phyloP scores from a whole-genome alignment of 2,329 filamentous ascomycete genomes.

The Samsoniella hepiali region DNA sequence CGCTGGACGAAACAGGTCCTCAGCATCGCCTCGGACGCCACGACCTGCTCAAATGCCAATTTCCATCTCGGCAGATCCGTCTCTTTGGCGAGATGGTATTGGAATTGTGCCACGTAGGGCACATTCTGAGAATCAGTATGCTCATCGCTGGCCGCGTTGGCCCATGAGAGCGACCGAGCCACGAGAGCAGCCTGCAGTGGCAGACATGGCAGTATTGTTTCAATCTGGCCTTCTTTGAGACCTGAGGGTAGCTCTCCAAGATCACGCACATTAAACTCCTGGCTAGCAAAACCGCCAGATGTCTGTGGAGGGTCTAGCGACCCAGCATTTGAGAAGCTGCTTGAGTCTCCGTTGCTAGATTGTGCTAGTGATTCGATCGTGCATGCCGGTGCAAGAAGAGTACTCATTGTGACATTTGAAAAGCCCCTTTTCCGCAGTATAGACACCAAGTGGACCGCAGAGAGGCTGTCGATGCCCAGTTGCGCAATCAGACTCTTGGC shows the following conservation, averaged over 20 bases:
- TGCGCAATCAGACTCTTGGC: constrained; percentile 17
- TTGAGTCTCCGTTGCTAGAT: neutral
- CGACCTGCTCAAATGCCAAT: constrained; percentile 16
- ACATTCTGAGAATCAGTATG: neutral
- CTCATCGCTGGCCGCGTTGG: neutral
- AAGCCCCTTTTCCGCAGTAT: constrained; percentile 21
- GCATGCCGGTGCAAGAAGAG: constrained; percentile 15
- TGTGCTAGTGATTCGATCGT: constrained; percentile 19
- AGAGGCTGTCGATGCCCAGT: constrained; percentile 25
- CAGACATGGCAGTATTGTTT: constrained; percentile 21
- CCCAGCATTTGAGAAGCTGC: no score
- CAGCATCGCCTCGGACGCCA: constrained; percentile 23
- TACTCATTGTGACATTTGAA: constrained; percentile 14
- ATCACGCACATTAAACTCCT: no score
- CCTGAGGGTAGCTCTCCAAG: no score
- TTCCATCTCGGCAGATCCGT: constrained; percentile 22
- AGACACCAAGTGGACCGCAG: constrained; percentile 22
- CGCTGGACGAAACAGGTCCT: constrained; percentile 24
- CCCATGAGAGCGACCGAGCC: constrained; percentile 21
- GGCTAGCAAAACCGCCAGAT: neutral
- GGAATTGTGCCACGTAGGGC: constrained; percentile 24
- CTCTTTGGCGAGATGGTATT: constrained; percentile 20
- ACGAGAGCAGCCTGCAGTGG: constrained; percentile 22
- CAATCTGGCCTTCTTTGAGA: neutral
- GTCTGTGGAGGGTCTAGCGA: no score